Conservation (phyloP, 2,329 filamentous ascomycete species). For the Scorias spongiosa region DNA sequence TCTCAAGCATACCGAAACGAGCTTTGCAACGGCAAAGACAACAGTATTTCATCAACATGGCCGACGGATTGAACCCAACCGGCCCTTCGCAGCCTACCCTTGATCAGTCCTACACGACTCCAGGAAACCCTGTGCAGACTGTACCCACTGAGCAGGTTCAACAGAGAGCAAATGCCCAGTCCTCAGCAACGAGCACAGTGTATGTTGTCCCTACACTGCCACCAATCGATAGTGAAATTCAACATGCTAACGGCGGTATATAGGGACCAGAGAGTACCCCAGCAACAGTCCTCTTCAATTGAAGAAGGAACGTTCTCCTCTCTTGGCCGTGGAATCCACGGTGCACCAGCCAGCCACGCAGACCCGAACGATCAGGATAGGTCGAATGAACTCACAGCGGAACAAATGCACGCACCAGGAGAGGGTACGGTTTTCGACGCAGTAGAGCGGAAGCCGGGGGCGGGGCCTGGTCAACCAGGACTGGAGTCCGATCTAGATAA, state of each 20-base stretch:
- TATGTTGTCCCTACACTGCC: conserved; percentile 3
- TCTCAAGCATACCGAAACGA: no score
- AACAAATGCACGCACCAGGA: conserved; percentile 33
- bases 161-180: conserved; percentile 20
- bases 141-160: conserved; percentile 24
- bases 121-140: conserved; percentile 30
- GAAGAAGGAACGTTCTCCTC: conserved; percentile 23
- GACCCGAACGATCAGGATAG: conserved; percentile 30
- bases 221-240: not conserved
- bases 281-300: conserved; percentile 20
- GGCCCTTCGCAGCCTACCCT: conserved; percentile 30
- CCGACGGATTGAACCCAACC: conserved; percentile 23
- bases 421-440: conserved; percentile 30
- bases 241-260: not conserved
- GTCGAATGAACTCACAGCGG: conserved; percentile 30
- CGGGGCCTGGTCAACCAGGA: conserved; percentile 22
- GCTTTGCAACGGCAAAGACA: not conserved
- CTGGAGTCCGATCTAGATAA: conserved; percentile 31
- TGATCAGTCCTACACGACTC: conserved; percentile 30
- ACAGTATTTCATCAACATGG: conserved; percentile 2
- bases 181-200: conserved; percentile 12
- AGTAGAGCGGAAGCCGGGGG: conserved; percentile 24
- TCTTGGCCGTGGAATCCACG: conserved; percentile 28
- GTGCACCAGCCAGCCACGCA: conserved; percentile 16
- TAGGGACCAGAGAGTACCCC: conserved; percentile 23